Evolutionary conservation across 2,329 filamentous ascomycete species (phyloP), one percentile per base, ranked within the genome.

Genomic region (Botrytis paeoniae): DNA sequence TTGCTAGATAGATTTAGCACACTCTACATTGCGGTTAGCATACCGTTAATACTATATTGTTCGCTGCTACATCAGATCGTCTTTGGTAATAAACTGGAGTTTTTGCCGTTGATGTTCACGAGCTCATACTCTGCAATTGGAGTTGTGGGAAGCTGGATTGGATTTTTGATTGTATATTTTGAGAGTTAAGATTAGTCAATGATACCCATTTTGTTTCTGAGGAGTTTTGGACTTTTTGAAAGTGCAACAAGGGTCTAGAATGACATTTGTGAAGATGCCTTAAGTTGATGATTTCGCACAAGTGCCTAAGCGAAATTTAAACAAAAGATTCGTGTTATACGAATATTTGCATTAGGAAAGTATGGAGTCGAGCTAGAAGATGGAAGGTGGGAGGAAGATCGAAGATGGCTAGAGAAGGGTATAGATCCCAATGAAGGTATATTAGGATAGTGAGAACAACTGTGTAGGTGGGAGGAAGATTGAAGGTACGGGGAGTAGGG

Each of bases 51-150:
- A 72, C 83, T 91, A 3, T 99, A 99, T 83, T 95, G 93, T 82
- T 97, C 94, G 18, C 82, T 98, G 69, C 76, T 96, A 12, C 96
- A 99, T 82, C 88, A 89, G 65, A 82, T 95, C n/a, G 84, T 97
- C 7, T 98, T 97, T 83, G 94, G 94, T 0, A 88, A 89, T 79
- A 89, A 85, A 75, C 93, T 93, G 78, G 94, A 98, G 83, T 99
- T 98, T 82, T 83, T 99, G 71, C 96, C 96, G 39, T 85, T 98
- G 78, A 98, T 99, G 95, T 96, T 98, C 81, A 98, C 91, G 77
- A 98, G 95, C 85, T 92, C 93, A 20, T 99, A 98, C 82, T 93
- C 92, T 48, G 96, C 96, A 7, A 85, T 98, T 73, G 96, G 96
- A n/a, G 95, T 98, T 0, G 90, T 98, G 29, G 94, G 94, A 4